Evolutionary conservation across 495 filamentous ascomycete genomes (phyloP).

Genomic region (Recurvomyces mirabilis): DNA sequence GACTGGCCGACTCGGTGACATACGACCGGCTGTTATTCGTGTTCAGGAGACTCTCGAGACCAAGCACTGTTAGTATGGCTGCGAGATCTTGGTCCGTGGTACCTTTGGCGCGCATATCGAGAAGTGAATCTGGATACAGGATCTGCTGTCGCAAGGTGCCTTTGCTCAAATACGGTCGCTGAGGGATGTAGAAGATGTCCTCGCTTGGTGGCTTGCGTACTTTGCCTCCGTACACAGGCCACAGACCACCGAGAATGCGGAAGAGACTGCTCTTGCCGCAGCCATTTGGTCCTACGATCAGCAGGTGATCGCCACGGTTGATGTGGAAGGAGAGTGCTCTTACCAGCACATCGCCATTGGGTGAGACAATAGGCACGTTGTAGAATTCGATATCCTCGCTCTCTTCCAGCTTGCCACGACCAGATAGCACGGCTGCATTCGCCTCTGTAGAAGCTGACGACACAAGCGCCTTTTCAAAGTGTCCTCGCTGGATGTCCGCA

Average conservation of each 20-base stretch:
- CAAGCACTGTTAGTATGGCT: constrained; percentile 62
- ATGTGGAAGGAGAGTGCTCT: constrained; percentile 75
- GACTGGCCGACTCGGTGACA: not conserved
- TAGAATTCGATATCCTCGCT: constrained; percentile 76
- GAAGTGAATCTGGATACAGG: constrained; percentile 84
- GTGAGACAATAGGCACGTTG: constrained; percentile 91
- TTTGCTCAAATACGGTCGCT: constrained; percentile 82
- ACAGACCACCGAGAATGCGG: constrained; percentile 88
- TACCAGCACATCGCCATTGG: constrained; percentile 88
- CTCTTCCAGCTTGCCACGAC: constrained; percentile 66
- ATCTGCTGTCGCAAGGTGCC: constrained; percentile 89
- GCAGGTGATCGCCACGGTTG: constrained; percentile 72
- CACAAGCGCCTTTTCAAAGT: constrained; percentile 91
- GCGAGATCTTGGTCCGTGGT: constrained; percentile 73
- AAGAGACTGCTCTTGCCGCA: constrained; percentile 95
- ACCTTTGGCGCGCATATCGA: constrained; percentile 75
- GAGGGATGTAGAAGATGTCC: constrained; percentile 96
- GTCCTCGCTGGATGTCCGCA: constrained; percentile 77
- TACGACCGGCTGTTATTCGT: constrained; percentile 36
- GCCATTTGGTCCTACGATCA: constrained; percentile 93
- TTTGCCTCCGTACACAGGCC: constrained; percentile 95
- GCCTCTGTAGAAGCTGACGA: constrained; percentile 70
- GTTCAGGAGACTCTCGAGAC: constrained; percentile 73
- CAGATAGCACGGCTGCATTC: constrained; percentile 66
- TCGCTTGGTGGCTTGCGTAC: constrained; percentile 80